Evolutionary conservation across 768 basidiomycete species (phyloP).

Genomic region (Lactifluus rugatus): DNA sequence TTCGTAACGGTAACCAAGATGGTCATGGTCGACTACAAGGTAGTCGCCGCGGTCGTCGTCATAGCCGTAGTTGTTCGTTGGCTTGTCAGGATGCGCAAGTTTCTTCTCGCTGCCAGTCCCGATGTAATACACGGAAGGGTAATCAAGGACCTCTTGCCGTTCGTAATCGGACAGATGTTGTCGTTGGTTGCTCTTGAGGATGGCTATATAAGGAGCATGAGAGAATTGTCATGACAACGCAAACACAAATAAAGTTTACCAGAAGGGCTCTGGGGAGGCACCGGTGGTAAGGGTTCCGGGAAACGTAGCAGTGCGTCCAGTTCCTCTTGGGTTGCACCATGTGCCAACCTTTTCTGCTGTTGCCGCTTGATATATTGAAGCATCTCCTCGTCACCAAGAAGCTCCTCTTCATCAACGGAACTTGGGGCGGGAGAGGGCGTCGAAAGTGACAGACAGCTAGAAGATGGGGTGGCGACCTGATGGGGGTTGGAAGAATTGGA

Average conservation of each 20-base stretch:
- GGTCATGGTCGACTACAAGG: conserved; percentile 79
- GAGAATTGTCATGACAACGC: neutral
- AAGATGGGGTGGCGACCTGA: conserved; percentile 51
- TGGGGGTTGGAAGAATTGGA: conserved; percentile 46
- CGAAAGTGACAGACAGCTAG: conserved; percentile 65
- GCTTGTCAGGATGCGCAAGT: conserved; percentile 56
- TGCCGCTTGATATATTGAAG: conserved; percentile 84
- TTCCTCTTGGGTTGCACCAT: conserved; percentile 77
- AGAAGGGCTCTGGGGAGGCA: conserved; percentile 51
- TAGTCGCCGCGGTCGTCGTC: conserved; percentile 99
- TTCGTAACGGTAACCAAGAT: conserved; percentile 96
- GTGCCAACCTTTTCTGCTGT: conserved; percentile 76
- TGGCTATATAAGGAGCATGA: conserved; percentile 32
- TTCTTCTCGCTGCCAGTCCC: conserved; percentile 81
- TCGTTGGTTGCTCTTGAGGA: conserved; percentile 56
- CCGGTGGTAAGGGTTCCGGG: conserved; percentile 80
- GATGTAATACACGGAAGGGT: conserved; percentile 70
- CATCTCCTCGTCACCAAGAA: conserved; percentile 96
- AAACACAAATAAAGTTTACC: conserved; percentile 38
- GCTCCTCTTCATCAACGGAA: conserved; percentile 74
- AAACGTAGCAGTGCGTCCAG: conserved; percentile 84
- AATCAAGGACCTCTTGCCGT: conserved; percentile 84
- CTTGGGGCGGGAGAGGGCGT: conserved; percentile 80
- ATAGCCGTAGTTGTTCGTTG: conserved; percentile 86
- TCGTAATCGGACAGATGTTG: conserved; percentile 81